Conservation (phyloP, 257 asterid species). For the Leptodermis oblonga region DNA sequence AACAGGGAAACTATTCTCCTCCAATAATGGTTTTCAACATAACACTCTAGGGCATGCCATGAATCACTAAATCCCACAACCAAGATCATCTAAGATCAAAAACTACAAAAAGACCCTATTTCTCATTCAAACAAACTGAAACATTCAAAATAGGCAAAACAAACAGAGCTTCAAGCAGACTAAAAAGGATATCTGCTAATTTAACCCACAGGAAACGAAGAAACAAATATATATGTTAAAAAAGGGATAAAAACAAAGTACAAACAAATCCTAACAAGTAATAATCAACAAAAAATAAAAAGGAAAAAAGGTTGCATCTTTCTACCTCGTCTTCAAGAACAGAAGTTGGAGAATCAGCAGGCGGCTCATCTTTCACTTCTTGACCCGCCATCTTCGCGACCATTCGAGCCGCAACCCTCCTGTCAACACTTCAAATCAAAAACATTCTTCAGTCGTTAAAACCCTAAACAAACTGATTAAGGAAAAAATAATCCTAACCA, state of each 20-base stretch:
- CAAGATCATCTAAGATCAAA: not conserved
- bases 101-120: not conserved
- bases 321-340: constrained; percentile 90
- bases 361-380: constrained; percentile 49
- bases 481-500: not conserved
- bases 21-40: not conserved
- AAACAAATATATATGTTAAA: too few relatives aligned
- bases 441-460: constrained; percentile 4
- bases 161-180: not conserved
- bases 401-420: constrained; percentile 16
- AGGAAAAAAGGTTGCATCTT: not conserved
- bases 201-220: too few relatives aligned
- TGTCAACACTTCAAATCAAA: constrained; percentile 8
- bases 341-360: constrained; percentile 90
- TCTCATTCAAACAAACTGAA: not conserved
- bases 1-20: not conserved
- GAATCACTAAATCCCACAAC: not conserved
- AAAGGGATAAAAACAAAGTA: not conserved
- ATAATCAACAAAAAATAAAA: not conserved
- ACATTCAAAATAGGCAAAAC: not conserved
- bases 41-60: not conserved
- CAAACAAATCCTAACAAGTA: not conserved
- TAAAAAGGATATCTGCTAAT: not conserved
- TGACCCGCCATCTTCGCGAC: constrained; percentile 43
- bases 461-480: not conserved